These are phyloP conservation scores for Draba incana DNA, from an alignment of 345 rosid genomes.

Conservation along the genomic window DNA sequence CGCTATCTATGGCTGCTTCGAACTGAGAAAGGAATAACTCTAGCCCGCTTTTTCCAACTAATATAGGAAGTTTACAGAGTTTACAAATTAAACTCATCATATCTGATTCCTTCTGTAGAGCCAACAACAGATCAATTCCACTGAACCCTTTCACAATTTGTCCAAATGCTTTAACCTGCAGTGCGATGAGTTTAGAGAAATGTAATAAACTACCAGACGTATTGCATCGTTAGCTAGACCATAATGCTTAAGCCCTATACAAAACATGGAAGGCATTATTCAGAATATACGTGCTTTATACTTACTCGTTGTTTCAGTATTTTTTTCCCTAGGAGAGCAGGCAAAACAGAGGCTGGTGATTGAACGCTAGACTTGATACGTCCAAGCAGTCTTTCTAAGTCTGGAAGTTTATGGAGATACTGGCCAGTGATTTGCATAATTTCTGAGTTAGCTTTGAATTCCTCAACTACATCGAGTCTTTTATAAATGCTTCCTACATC, in stretches of 20 bases:
- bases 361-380: slow-evolving; percentile 71
- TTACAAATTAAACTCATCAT: slow-evolving; percentile 50
- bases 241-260: background rate
- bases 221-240: background rate
- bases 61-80: slow-evolving; percentile 58
- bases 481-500: slow-evolving; percentile 68
- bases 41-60: slow-evolving; percentile 61
- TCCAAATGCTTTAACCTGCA: slow-evolving; percentile 83
- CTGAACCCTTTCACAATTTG: slow-evolving; percentile 81
- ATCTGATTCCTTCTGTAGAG: slow-evolving; percentile 56
- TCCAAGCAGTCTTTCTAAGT: slow-evolving; percentile 86
- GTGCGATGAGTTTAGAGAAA: slow-evolving; percentile 17
- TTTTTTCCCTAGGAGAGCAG: slow-evolving; percentile 78
- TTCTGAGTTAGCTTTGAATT: slow-evolving; percentile 57
- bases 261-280: slow-evolving; percentile 20
- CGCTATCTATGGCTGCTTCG: slow-evolving; percentile 91
- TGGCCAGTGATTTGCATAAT: slow-evolving; percentile 53
- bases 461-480: slow-evolving; percentile 76
- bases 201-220: slow-evolving; percentile 15
- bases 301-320: slow-evolving; percentile 72
- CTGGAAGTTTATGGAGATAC: slow-evolving; percentile 76
- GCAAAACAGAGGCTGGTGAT: slow-evolving; percentile 60
- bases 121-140: slow-evolving; percentile 71
- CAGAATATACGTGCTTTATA: slow-evolving; percentile 1
- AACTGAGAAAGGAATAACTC: slow-evolving; percentile 70